Base-by-base conservation (phyloP, 495 filamentous ascomycete genomes). In the Penicillium arizonense region DNA sequence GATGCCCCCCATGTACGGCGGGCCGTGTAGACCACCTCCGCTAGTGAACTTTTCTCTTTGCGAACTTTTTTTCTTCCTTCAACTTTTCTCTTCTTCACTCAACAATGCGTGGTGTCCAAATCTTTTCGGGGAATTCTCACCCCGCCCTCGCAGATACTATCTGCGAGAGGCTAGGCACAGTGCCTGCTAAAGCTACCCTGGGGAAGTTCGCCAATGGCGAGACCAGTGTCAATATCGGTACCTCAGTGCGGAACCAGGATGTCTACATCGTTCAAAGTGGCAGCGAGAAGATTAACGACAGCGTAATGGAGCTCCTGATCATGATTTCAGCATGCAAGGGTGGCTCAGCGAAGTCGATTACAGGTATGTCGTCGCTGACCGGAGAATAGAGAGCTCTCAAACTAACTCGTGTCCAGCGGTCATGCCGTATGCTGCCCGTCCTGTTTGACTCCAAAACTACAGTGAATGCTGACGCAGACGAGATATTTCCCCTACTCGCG, bases 251-350 rank as follows among this genome's bases (percentile, higher is more conserved):
- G 47, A 93, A 98, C 63, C 94, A 98, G 68, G 92, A 98, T 82
- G 91, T 98, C 51, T 98, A 97, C 73, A 91, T 98, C 64, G 88
- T 98, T 14, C 94, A 98, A 80, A 97, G 93, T 58, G 94, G 94
- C 47, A 97, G 95, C 71, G 78, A 82, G 62, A 92, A 89, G 82
- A 95, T 96, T 80, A 98, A 98, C 74, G 95, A 98, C 73, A 93
- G 89, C 57, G 88, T 98, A 63, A 96, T 98, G 89, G 94, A 98
- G 78, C 80, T 98, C 52, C 83, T 97, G 62, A 97, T 98, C 71
- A 92, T 98, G 87, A 96, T 97, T 62, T 93, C 90, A 52, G 94
- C 94, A 45, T 97, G 94, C 80, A 98, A 96, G 68, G 91, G 94
- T 65, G 93, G 92, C 50, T 97, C 95, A 36, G 89, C 95, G 45